phyloP scores from a whole-genome alignment of 805 yeast species.

The Brettanomyces bruxellensis region DNA sequence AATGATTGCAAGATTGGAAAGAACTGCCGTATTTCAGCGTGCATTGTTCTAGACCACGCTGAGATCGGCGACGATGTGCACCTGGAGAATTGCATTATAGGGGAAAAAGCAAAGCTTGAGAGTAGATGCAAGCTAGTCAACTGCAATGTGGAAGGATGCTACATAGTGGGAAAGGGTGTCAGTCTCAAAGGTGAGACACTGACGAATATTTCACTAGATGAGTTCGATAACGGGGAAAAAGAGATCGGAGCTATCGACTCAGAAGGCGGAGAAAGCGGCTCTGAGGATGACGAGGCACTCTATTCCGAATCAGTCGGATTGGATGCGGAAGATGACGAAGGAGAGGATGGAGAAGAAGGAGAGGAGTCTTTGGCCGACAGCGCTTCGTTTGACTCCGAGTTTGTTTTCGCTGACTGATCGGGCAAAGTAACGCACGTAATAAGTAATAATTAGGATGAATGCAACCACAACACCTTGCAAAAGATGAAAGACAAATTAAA shows the following conservation, averaged over 20 bases:
- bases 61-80: slow-evolving; percentile 67
- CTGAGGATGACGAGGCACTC: slow-evolving; percentile 32
- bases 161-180: slow-evolving; percentile 50
- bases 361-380: slow-evolving; percentile 67
- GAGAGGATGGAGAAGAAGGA: slow-evolving; percentile 9
- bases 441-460: too few species aligned
- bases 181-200: slow-evolving; percentile 32
- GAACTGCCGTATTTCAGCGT: slow-evolving; percentile 82
- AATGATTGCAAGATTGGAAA: slow-evolving; percentile 68
- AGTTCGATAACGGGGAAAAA: slow-evolving; percentile 17
- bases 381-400: slow-evolving; percentile 1
- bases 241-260: slow-evolving; percentile 4
- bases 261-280: slow-evolving; percentile 21
- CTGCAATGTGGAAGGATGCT: slow-evolving; percentile 81
- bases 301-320: slow-evolving; percentile 40
- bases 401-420: neutral
- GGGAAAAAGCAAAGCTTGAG: slow-evolving; percentile 55
- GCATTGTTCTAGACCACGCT: slow-evolving; percentile 66
- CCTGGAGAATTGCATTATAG: slow-evolving; percentile 83
- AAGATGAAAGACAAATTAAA: too few species aligned
- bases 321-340: slow-evolving; percentile 26
- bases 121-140: slow-evolving; percentile 58
- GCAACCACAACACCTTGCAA: too few species aligned
- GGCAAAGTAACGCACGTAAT: neutral
- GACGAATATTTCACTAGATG: slow-evolving; percentile 27